phyloP scores from a whole-genome alignment of 2,329 filamentous ascomycete genomes.

The Ceratocystis smalleyi region DNA sequence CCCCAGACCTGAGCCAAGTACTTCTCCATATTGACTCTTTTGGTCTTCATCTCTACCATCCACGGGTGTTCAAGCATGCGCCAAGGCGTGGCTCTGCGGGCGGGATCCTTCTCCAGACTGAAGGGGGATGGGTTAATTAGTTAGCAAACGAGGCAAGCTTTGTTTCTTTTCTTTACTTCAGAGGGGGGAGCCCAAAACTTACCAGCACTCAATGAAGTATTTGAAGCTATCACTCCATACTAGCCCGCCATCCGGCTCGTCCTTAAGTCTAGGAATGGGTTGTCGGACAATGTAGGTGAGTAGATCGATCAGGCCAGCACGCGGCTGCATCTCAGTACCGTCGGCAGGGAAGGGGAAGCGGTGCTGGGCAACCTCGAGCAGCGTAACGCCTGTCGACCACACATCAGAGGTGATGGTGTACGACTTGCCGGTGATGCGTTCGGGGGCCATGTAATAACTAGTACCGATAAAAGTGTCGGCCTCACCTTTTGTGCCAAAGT shows the following conservation, averaged over 20 bases:
- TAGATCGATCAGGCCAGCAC: conserved; percentile 83
- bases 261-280: conserved; percentile 85
- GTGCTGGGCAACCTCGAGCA: conserved; percentile 98
- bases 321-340: conserved; percentile 85
- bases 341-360: conserved; percentile 96
- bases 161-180: no score
- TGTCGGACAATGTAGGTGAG: conserved; percentile 96
- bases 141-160: conserved; percentile 11
- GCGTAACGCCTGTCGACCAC: conserved; percentile 90
- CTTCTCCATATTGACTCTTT: conserved; percentile 93
- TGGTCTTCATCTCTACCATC: conserved; percentile 92
- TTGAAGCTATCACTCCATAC: conserved; percentile 97
- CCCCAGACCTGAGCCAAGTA: conserved; percentile 95
- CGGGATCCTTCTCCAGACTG: conserved; percentile 86
- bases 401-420: conserved; percentile 98
- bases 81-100: conserved; percentile 82
- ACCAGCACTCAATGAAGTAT: conserved; percentile 99
- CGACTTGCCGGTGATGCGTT: conserved; percentile 90
- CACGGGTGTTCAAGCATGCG: conserved; percentile 98
- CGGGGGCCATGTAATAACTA: conserved; percentile 97
- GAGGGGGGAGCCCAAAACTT: conserved; percentile 28
- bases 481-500: conserved; percentile 96
- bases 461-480: conserved; percentile 98
- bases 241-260: conserved; percentile 78
- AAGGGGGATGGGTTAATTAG: neutral